Conservation (phyloP, 805 yeast genomes). For the Metschnikowia shivogae region DNA sequence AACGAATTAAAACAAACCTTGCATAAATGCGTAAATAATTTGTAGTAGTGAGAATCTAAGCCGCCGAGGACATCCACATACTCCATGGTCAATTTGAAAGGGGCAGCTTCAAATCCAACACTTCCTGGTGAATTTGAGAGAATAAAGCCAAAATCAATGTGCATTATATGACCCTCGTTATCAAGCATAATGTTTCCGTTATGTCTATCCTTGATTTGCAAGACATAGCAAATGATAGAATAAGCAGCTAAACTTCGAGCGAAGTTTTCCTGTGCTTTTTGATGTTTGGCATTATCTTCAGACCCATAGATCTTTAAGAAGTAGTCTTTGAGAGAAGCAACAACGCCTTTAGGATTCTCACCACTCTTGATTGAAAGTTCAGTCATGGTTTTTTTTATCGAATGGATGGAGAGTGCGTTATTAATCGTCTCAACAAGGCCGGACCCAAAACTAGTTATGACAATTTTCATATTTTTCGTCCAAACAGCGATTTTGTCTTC, state of each 20-base stretch:
- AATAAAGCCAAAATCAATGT: conserved; percentile 79
- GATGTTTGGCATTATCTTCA: conserved; percentile 48
- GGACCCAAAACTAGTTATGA: conserved; percentile 83
- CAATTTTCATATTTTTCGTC: conserved; percentile 90
- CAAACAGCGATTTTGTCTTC: conserved; percentile 67
- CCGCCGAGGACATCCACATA: conserved; percentile 90
- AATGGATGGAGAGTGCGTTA: conserved; percentile 89
- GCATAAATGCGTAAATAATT: conserved; percentile 56
- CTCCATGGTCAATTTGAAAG: conserved; percentile 87
- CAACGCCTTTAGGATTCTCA: conserved; percentile 65
- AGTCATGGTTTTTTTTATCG: conserved; percentile 88
- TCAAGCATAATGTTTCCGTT: conserved; percentile 98
- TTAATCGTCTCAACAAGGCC: conserved; percentile 96
- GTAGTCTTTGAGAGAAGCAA: conserved; percentile 75
- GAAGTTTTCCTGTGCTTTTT: conserved; percentile 78
- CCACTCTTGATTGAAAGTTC: conserved; percentile 65
- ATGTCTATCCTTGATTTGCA: conserved; percentile 94
- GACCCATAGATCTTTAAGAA: conserved; percentile 74
- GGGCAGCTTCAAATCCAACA: conserved; percentile 96
- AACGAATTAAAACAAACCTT: conserved; percentile 72
- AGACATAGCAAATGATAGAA: conserved; percentile 81
- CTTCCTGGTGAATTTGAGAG: conserved; percentile 78
- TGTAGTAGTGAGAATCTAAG: conserved; percentile 53
- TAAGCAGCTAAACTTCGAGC: conserved; percentile 87
- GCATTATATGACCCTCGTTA: conserved; percentile 90